Evolutionary conservation across 75 land plant species (phyloP).

Genomic region (Cupressus sempervirens): DNA sequence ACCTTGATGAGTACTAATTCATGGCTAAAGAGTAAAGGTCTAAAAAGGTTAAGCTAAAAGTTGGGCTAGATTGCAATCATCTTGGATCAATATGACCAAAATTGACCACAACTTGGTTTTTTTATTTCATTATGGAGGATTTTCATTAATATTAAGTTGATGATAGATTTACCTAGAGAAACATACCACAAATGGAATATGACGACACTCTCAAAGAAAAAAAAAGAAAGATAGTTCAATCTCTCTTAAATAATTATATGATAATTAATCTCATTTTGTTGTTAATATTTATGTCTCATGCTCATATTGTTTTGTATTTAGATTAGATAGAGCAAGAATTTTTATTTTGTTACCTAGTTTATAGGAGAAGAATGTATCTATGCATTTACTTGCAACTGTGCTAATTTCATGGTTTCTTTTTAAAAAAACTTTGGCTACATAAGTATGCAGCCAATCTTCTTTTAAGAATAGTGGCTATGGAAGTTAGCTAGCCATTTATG

Average conservation of each 20-base stretch:
- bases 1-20: too few species aligned
- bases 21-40: too few species aligned
- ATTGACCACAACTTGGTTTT: too few species aligned
- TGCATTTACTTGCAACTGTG: background rate
- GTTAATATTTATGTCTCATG: background rate
- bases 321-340: background rate
- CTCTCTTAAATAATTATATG: background rate
- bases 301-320: background rate
- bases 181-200: background rate
- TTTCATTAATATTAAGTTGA: background rate
- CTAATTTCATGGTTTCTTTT: background rate
- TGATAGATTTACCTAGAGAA: background rate
- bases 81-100: too few species aligned
- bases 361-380: background rate
- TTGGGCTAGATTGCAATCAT: too few species aligned
- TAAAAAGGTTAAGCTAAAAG: too few species aligned
- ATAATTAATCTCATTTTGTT: background rate
- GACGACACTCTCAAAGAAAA: background rate
- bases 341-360: background rate
- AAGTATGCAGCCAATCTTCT: background rate
- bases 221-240: background rate
- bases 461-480: background rate
- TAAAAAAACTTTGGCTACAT: background rate
- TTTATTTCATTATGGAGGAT: too few species aligned
- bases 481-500: background rate